phyloP scores from a whole-genome alignment of 1,284 basidiomycete genomes.

The Acaromyces ingoldii region DNA sequence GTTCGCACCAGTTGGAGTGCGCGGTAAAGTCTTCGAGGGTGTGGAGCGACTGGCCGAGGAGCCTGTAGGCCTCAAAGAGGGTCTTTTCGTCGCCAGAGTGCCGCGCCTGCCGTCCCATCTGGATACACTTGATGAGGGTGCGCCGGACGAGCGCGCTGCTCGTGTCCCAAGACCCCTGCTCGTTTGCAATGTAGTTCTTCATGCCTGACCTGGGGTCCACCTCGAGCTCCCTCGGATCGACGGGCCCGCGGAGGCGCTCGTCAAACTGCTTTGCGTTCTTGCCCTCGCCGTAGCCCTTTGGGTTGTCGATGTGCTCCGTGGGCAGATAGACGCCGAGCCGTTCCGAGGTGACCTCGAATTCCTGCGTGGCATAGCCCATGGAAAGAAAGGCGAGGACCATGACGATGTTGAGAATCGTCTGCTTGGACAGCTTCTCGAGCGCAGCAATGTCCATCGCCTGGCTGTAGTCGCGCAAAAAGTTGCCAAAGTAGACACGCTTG shows the following conservation, averaged over 20 bases:
- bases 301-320: slow-evolving; percentile 39
- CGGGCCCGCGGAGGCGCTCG: slow-evolving; percentile 69
- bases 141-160: slow-evolving; percentile 76
- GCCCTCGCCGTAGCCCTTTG: slow-evolving; percentile 61
- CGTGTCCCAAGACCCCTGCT: slow-evolving; percentile 72
- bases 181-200: slow-evolving; percentile 92
- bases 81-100: slow-evolving; percentile 59
- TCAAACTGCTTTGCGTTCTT: slow-evolving; percentile 72
- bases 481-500: slow-evolving; percentile 48
- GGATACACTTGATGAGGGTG: slow-evolving; percentile 66
- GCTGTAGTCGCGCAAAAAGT: slow-evolving; percentile 32
- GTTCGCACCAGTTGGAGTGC: slow-evolving; percentile 59
- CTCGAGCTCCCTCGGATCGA: slow-evolving; percentile 73
- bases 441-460: slow-evolving; percentile 61
- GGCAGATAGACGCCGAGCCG: slow-evolving; percentile 60
- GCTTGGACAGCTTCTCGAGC: slow-evolving; percentile 48
- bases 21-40: slow-evolving; percentile 82
- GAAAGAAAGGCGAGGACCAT: slow-evolving; percentile 58
- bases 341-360: slow-evolving; percentile 85
- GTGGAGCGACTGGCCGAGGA: slow-evolving; percentile 57
- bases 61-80: slow-evolving; percentile 64
- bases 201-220: slow-evolving; percentile 81
- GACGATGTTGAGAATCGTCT: slow-evolving; percentile 80
- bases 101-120: slow-evolving; percentile 60
- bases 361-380: slow-evolving; percentile 59